Percentiles rank a stretch among this genome's conserved stretches.
These are phyloP conservation scores for Bipolaris bicolor DNA, from an alignment of 2,329 filamentous ascomycete species.

Conservation along the genomic window DNA sequence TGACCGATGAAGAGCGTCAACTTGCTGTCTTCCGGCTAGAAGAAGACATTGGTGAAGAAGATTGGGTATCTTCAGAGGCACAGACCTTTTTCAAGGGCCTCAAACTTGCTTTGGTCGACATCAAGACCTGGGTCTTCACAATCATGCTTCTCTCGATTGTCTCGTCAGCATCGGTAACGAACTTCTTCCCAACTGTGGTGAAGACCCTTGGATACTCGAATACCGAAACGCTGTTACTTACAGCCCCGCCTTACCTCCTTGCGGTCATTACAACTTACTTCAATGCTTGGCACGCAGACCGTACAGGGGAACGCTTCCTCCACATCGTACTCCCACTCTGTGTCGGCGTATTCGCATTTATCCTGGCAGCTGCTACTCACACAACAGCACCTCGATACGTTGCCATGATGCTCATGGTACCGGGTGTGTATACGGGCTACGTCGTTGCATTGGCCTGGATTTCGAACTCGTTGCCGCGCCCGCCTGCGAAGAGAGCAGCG, in stretches of 20 bases:
- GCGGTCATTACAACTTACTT: conserved; percentile 66
- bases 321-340: conserved; percentile 69
- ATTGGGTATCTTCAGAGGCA: conserved; percentile 45
- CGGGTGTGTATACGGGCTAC: conserved; percentile 64
- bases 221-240: conserved; percentile 58
- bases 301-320: conserved; percentile 72
- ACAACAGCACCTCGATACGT: conserved; percentile 68
- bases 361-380: conserved; percentile 69
- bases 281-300: conserved; percentile 74
- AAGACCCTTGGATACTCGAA: conserved; percentile 64
- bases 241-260: conserved; percentile 54
- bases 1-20: conserved; percentile 49
- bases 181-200: conserved; percentile 68
- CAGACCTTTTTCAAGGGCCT: conserved; percentile 50
- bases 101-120: conserved; percentile 48
- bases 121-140: conserved; percentile 51
- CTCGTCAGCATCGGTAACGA: conserved; percentile 48
- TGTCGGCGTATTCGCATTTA: conserved; percentile 68
- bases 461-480: conserved; percentile 74
- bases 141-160: conserved; percentile 50
- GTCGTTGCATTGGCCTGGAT: conserved; percentile 77
- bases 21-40: conserved; percentile 47
- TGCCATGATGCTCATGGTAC: conserved; percentile 74
- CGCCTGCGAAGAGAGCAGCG: conserved; percentile 75
- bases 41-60: conserved; percentile 51